A percentile compares a stretch with the other conserved stretches of the same genome.
phyloP scores from a whole-genome alignment of 2,329 filamentous ascomycete genomes.

The Fusarium sp. region DNA sequence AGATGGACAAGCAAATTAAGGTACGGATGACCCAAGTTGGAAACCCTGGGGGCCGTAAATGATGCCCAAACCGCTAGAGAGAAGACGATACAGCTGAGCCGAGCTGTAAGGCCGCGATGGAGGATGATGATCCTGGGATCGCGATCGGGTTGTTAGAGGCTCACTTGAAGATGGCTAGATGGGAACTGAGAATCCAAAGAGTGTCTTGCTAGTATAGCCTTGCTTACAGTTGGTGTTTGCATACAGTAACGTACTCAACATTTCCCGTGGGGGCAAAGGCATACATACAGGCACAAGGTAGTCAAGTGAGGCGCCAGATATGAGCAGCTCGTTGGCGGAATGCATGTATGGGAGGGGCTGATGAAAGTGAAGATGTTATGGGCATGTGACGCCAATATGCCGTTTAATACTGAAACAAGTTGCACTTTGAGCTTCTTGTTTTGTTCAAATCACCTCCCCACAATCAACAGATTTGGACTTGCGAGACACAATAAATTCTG shows the following conservation, averaged over 20 bases:
- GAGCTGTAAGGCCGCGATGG: constrained; percentile 20
- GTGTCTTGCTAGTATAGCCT: not conserved
- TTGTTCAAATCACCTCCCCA: not conserved
- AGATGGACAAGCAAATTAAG: not conserved
- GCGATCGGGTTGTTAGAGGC: constrained; percentile 6
- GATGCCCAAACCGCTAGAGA: constrained; percentile 21
- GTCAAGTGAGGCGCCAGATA: not conserved
- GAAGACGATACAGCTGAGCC: constrained; percentile 6
- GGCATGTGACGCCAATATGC: constrained; percentile 3
- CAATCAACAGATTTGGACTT: not conserved
- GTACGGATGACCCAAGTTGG: not conserved
- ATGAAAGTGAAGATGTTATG: constrained; percentile 2
- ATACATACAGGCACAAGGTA: not conserved
- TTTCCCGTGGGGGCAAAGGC: not conserved
- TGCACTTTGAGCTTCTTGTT: not conserved
- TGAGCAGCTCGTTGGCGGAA: constrained; percentile 1
- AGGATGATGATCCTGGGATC: constrained; percentile 14
- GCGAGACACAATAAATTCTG: not conserved
- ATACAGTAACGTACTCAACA: not conserved
- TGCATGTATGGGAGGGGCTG: not conserved
- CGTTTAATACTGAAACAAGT: not conserved
- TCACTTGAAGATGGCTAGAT: not conserved
- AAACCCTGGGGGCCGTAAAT: constrained; percentile 4
- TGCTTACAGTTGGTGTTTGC: not conserved
- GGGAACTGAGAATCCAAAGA: not conserved